These are phyloP conservation scores for Tulasnella sp. DNA, from an alignment of 768 basidiomycete species.

Conservation along the genomic window DNA sequence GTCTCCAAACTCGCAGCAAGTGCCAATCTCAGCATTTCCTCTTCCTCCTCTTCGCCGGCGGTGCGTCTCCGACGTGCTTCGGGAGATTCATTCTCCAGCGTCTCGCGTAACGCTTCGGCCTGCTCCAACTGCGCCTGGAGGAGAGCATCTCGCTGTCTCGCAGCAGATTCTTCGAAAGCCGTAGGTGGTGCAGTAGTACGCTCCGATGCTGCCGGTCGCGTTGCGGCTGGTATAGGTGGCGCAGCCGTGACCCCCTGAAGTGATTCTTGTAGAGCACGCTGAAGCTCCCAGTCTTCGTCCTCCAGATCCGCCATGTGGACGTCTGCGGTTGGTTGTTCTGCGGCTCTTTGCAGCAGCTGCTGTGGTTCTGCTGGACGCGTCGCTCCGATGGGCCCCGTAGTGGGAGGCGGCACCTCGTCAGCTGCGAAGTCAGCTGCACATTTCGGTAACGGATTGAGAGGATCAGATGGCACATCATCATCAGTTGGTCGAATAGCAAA, in stretches of 20 bases:
- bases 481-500: constrained; percentile 43
- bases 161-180: constrained; percentile 4
- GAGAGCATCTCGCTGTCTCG: constrained; percentile 5
- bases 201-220: not conserved
- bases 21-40: constrained; percentile 18
- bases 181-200: not conserved
- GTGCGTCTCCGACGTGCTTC: constrained; percentile 6
- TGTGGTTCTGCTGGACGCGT: too few relatives aligned
- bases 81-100: constrained; percentile 1
- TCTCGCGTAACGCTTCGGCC: constrained; percentile 7
- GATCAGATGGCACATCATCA: not conserved
- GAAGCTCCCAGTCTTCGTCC: constrained; percentile 79
- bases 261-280: constrained; percentile 59
- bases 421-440: constrained; percentile 58
- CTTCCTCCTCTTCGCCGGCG: constrained; percentile 16
- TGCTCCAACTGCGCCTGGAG: constrained; percentile 11
- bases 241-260: not conserved
- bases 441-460: constrained; percentile 1
- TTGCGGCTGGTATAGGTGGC: too few relatives aligned
- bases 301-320: constrained; percentile 35
- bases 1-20: constrained; percentile 19
- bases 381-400: too few relatives aligned
- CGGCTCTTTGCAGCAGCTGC: not conserved
- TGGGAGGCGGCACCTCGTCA: constrained; percentile 36
- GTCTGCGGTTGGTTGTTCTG: constrained; percentile 1